A percentile compares a stretch with the other conserved stretches of the same genome.
These are phyloP conservation scores for Anisodus acutangulus DNA, from an alignment of 257 asterid species.

Conservation along the genomic window DNA sequence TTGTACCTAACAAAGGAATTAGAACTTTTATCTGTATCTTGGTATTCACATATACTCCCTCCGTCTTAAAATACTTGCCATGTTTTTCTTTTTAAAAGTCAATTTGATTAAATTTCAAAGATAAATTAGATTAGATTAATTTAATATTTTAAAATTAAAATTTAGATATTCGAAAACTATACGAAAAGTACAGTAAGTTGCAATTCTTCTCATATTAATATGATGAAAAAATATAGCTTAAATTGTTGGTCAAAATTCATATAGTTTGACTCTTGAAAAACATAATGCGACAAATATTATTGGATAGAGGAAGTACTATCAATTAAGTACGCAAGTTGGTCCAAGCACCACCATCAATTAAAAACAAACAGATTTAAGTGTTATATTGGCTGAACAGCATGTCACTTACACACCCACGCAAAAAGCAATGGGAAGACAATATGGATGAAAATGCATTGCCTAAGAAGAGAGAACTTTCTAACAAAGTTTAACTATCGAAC, in stretches of 20 bases:
- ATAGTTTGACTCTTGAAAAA: constrained; percentile 1
- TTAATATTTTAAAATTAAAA: too few species aligned
- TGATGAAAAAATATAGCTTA: too few species aligned
- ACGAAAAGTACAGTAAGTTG: too few species aligned
- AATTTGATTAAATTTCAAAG: too few species aligned
- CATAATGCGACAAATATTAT: too few species aligned
- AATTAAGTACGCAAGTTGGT: background rate
- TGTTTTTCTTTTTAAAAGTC: too few species aligned
- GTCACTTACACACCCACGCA: background rate
- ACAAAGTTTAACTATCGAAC: background rate
- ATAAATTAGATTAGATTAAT: too few species aligned
- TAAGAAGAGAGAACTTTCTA: background rate
- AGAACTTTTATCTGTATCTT: background rate
- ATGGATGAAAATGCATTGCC: background rate
- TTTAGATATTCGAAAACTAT: too few species aligned
- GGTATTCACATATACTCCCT: background rate
- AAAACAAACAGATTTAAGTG: background rate
- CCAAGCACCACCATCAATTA: too few species aligned
- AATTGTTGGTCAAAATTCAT: too few species aligned
- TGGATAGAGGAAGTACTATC: background rate
- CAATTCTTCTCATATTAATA: too few species aligned
- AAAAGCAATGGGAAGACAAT: background rate
- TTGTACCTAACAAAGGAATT: background rate
- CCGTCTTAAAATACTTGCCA: too few species aligned
- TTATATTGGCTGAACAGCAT: background rate